Evolutionary conservation across 306 rosid genomes (phyloP).

Genomic region (apple (Malus domestica)): DNA sequence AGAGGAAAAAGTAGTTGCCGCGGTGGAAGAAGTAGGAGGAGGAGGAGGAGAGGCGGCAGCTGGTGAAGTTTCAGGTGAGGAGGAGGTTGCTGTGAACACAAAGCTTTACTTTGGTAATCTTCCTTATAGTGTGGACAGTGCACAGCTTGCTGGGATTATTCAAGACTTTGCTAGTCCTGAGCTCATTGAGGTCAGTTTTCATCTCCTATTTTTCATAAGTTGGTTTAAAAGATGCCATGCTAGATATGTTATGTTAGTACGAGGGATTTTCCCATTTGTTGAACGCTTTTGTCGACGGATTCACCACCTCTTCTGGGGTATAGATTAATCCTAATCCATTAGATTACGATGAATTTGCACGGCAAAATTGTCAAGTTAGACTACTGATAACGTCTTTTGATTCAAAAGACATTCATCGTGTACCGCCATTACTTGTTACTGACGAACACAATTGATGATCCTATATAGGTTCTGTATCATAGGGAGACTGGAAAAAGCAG

Average conservation of each 20-base stretch:
- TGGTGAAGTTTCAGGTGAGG: constrained; percentile 13
- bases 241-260: no score
- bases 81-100: constrained; percentile 33
- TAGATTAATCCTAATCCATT: not conserved
- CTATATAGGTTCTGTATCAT: constrained; percentile 70
- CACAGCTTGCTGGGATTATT: constrained; percentile 87
- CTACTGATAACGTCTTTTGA: not conserved
- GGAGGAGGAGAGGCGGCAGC: not conserved
- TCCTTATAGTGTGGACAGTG: constrained; percentile 91
- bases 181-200: constrained; percentile 62
- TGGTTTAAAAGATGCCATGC: not conserved
- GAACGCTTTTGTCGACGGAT: not conserved
- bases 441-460: not conserved
- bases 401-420: not conserved
- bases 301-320: not conserved
- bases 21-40: not conserved
- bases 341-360: not conserved
- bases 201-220: not conserved
- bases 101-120: constrained; percentile 95
- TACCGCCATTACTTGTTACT: not conserved
- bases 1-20: not conserved
- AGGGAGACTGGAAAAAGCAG: constrained; percentile 73
- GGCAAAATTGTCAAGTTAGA: not conserved
- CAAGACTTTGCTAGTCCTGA: constrained; percentile 75
- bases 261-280: no score